Percentiles rank a stretch among this genome's conserved stretches.
Evolutionary conservation across 495 filamentous ascomycete genomes (phyloP).

Genomic region (Penicillium parvum): DNA sequence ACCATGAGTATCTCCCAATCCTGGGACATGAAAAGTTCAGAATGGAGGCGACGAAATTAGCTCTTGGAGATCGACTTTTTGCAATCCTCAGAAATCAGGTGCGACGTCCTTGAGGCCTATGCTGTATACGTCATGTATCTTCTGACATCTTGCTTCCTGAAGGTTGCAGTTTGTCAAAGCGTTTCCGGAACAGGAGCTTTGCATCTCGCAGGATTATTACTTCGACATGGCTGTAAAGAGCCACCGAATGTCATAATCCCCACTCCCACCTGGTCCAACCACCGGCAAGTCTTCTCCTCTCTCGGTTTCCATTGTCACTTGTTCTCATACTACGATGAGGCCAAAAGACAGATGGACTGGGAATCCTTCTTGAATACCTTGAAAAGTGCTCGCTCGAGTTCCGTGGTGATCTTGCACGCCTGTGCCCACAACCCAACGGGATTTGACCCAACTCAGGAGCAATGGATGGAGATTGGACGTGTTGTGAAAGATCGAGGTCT

Average conservation of each 20-base stretch:
- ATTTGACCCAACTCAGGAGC: conserved; percentile 34
- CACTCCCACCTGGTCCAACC: conserved; percentile 37
- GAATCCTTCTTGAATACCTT: conserved; percentile 19
- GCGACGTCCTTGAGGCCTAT: not conserved
- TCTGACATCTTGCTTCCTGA: not conserved
- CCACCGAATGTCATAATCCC: conserved; percentile 30
- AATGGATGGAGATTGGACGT: conserved; percentile 38
- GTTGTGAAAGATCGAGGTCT: conserved; percentile 27
- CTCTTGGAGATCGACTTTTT: conserved; percentile 18
- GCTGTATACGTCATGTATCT: not conserved
- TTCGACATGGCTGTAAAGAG: conserved; percentile 35
- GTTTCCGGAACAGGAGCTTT: conserved; percentile 85
- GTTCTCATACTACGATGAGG: conserved; percentile 25
- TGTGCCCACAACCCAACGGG: conserved; percentile 48
- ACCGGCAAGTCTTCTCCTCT: conserved; percentile 32
- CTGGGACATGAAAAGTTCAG: conserved; percentile 27
- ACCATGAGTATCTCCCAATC: conserved; percentile 40
- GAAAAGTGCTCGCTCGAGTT: conserved; percentile 16
- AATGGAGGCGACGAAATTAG: conserved; percentile 17
- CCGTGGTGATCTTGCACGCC: conserved; percentile 40
- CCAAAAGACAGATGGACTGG: conserved; percentile 17
- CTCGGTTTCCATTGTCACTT: conserved; percentile 26
- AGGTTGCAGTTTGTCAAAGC: conserved; percentile 50
- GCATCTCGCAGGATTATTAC: conserved; percentile 73
- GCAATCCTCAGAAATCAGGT: not conserved